Evolutionary conservation across 169 alveolate species (phyloP), one percentile per base, ranked within the genome.

Genomic region (Plasmodium coatneyi): DNA sequence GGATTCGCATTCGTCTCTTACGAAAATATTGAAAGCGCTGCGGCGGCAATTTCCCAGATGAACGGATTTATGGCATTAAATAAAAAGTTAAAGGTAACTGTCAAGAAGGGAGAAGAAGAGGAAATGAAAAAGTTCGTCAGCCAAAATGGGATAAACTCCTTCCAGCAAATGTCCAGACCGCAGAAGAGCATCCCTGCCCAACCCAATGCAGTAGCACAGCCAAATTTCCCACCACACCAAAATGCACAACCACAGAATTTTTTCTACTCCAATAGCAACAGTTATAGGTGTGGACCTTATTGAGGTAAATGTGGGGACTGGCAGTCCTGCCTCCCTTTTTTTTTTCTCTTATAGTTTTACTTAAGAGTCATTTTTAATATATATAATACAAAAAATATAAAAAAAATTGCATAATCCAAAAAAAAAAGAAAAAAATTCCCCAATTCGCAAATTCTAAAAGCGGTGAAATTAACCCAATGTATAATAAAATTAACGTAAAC

Each of bases 1-100:
- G 99, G 99, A 39, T 98, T 94, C 91, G 99, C 98, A 19, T 98
- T 98, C 94, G 99, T 98, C 49, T 97, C 98, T 0, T 98, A 97
- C 78, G 98, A 97, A 87, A 93, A 92, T 78, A 94, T 96, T 36
- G 98, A 96, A 72, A 90, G 98, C 36, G 99, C 99, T 10, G 98
- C 98, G 0, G 97, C 97, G 83, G 99, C 99, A 22, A 97, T 98
- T 46, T 96, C 96, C 41, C 95, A 96, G 56, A 97, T 98, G 98
- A 97, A 98, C 84, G 99, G 99, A 87, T 98, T 97, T 94, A 82
- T 95, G 54, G 97, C 97, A 32, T 92, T 96, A 60, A 97, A 97
- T 41, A 98, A 98, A 95, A 92, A 97, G 43, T 97, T 98, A 76
- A 97, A 97, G 93, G 99, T 98, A 34, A 79, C 98, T 6, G 93